These are phyloP conservation scores for Macrolepiota fuliginosa DNA, from an alignment of 768 basidiomycete genomes.

Conservation along the genomic window DNA sequence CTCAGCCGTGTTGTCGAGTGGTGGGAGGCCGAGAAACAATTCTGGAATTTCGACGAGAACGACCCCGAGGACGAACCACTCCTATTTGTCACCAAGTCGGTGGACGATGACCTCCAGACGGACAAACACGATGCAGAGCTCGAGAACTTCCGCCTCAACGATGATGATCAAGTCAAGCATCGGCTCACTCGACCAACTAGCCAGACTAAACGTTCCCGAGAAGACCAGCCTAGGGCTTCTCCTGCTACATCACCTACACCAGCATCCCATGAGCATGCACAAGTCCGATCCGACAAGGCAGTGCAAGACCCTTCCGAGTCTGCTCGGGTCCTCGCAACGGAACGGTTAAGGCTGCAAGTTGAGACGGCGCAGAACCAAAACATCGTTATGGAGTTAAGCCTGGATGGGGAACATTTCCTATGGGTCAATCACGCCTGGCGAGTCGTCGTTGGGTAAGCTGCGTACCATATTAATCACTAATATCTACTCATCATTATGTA, in stretches of 20 bases:
- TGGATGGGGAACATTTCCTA: conserved; percentile 92
- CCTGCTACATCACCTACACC: conserved; percentile 30
- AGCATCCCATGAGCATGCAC: conserved; percentile 31
- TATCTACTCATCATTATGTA: neutral
- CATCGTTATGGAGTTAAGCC: conserved; percentile 89
- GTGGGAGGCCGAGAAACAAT: conserved; percentile 99
- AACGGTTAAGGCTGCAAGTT: conserved; percentile 84
- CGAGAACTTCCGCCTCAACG: conserved; percentile 46
- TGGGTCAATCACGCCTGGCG: conserved; percentile 98
- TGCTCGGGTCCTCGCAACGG: conserved; percentile 82
- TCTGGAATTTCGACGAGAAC: conserved; percentile 98
- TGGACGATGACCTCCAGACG: conserved; percentile 49
- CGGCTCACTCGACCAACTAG: conserved; percentile 49
- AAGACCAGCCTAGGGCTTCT: conserved; percentile 51
- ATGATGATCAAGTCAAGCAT: conserved; percentile 51
- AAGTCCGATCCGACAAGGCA: conserved; percentile 40
- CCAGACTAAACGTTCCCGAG: conserved; percentile 52
- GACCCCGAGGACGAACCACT: conserved; percentile 90
- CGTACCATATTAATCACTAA: neutral
- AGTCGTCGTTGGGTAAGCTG: conserved; percentile 80
- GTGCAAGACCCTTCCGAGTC: conserved; percentile 63
- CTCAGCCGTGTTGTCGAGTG: conserved; percentile 97
- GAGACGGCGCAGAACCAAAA: conserved; percentile 96
- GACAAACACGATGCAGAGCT: conserved; percentile 39
- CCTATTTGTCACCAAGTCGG: conserved; percentile 90